These are phyloP conservation scores for Beverwykella pulmonaria DNA, from an alignment of 495 filamentous ascomycete genomes.

Conservation along the genomic window DNA sequence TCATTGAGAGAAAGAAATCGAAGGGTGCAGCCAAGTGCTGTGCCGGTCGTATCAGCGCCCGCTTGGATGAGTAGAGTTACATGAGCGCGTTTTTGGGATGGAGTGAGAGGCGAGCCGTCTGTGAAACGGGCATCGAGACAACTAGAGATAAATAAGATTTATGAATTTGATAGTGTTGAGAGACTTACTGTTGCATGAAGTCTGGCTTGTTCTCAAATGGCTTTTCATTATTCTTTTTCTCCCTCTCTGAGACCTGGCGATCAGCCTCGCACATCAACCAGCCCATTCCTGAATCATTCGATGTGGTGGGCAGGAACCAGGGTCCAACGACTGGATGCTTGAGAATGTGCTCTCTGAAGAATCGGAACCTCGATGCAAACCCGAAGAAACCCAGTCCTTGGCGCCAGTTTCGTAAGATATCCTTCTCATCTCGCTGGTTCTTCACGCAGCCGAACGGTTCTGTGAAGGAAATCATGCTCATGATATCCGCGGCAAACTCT, in stretches of 20 bases:
- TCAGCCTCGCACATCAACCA: slow-evolving; percentile 34
- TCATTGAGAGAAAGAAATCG: slow-evolving; percentile 55
- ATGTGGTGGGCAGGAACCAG: slow-evolving; percentile 19
- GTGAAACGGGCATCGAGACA: slow-evolving; percentile 20
- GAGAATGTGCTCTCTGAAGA: slow-evolving; percentile 22
- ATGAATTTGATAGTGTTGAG: not conserved
- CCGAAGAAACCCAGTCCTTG: slow-evolving; percentile 30
- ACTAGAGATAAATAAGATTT: not conserved
- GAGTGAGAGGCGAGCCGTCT: slow-evolving; percentile 9
- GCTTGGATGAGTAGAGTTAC: slow-evolving; percentile 45
- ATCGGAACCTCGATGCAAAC: slow-evolving; percentile 14
- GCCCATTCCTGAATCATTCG: slow-evolving; percentile 19
- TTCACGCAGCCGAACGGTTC: slow-evolving; percentile 22
- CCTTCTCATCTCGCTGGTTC: slow-evolving; percentile 22
- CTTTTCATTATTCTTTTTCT: slow-evolving; percentile 24
- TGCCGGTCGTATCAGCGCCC: slow-evolving; percentile 66
- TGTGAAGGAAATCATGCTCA: slow-evolving; percentile 31
- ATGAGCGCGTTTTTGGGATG: slow-evolving; percentile 25
- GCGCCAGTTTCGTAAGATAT: slow-evolving; percentile 21
- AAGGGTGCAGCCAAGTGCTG: slow-evolving; percentile 60
- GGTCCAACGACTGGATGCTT: slow-evolving; percentile 21
- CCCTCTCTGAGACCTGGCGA: slow-evolving; percentile 16
- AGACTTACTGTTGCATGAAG: slow-evolving; percentile 31
- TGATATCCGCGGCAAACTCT: slow-evolving; percentile 34
- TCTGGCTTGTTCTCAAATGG: slow-evolving; percentile 22